Evolutionary conservation across 1,284 basidiomycete species (phyloP).

Genomic region (Laetiporus sulphureus): DNA sequence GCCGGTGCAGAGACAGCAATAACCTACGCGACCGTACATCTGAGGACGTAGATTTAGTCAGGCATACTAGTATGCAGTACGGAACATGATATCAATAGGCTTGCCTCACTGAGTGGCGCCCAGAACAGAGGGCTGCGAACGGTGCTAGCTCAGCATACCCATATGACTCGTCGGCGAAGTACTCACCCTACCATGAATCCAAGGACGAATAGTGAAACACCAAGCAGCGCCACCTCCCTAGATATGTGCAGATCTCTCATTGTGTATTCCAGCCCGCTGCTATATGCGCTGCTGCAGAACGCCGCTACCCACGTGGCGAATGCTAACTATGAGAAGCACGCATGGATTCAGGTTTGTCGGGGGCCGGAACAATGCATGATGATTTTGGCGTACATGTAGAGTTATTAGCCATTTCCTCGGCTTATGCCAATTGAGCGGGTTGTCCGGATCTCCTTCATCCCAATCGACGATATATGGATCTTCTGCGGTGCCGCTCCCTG

Average conservation of each 20-base stretch:
- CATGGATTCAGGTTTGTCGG: no score
- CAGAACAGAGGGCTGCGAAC: conserved; percentile 49
- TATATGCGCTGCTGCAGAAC: conserved; percentile 55
- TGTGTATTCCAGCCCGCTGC: conserved; percentile 45
- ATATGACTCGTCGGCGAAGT: no score
- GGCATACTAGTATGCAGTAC: no score
- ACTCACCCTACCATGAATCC: conserved; percentile 33
- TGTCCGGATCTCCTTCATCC: conserved; percentile 46
- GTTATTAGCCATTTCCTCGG: conserved; percentile 47
- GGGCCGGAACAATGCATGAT: no score
- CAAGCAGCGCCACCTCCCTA: conserved; percentile 48
- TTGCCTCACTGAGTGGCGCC: conserved; percentile 56
- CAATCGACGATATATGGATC: conserved; percentile 55
- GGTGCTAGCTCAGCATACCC: no score
- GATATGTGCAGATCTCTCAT: conserved; percentile 42
- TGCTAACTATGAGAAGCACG: no score
- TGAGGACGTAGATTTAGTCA: no score
- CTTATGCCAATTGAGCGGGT: conserved; percentile 59
- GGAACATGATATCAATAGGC: no score
- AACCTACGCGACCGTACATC: conserved; percentile 49
- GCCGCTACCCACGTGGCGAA: conserved; percentile 51
- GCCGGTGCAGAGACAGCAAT: no score
- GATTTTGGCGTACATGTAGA: conserved; percentile 40
- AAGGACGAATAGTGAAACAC: conserved; percentile 56
- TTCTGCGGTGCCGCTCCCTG: conserved; percentile 39